These are phyloP conservation scores for Schizosaccharomyces osmophilus DNA, from an alignment of 805 yeast species.

Conservation along the genomic window DNA sequence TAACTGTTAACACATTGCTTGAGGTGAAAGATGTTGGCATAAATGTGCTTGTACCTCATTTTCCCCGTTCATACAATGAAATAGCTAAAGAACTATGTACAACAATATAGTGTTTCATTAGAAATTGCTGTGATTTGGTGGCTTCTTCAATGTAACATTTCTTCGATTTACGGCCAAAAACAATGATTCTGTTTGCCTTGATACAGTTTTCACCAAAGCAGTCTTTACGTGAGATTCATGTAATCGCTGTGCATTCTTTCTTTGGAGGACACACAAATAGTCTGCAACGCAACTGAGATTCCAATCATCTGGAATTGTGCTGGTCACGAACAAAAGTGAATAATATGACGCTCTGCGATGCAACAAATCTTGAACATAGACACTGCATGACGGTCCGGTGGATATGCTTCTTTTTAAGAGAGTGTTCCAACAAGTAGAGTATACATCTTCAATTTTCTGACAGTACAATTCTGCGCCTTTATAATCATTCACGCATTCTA, in stretches of 20 bases:
- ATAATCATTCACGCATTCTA: neutral
- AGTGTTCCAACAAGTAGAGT: neutral
- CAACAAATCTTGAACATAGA: neutral
- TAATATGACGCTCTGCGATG: neutral
- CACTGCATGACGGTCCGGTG: neutral
- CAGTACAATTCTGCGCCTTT: neutral
- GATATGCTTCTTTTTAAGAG: neutral
- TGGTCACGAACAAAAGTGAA: neutral
- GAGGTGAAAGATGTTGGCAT: too few relatives aligned
- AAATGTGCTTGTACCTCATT: too few relatives aligned
- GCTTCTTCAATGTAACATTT: neutral
- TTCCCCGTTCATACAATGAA: too few relatives aligned
- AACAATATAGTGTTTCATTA: too few relatives aligned
- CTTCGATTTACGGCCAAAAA: neutral
- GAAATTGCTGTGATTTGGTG: too few relatives aligned
- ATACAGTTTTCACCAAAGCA: neutral
- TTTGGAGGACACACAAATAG: neutral
- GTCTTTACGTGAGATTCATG: neutral
- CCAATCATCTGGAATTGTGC: neutral
- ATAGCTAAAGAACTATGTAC: too few relatives aligned
- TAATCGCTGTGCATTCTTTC: neutral
- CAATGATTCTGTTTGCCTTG: neutral
- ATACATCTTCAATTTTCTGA: neutral
- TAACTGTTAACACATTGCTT: too few relatives aligned
- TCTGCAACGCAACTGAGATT: neutral